Evolutionary conservation across 2,329 filamentous ascomycete genomes (phyloP), one percentile per base, ranked within the genome.

Genomic region (Hypoxylon sp.): DNA sequence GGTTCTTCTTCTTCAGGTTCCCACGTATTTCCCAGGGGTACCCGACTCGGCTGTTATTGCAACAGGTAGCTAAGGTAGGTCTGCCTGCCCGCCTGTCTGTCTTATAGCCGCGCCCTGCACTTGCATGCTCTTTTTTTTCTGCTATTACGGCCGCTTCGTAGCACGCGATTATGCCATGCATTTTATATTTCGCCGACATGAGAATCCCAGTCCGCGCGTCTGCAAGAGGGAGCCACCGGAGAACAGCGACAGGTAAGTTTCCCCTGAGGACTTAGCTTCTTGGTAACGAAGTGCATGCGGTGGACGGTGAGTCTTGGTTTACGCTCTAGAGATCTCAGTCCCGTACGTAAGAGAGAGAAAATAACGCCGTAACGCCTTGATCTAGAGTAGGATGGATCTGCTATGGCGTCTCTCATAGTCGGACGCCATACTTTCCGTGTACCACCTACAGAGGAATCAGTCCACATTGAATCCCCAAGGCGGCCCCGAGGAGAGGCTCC

Each of bases 31-130:
- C 43, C 47, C 55, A 48, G 23, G n/a, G 54, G 51, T 55, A 60
- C 55, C 59, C 55, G 56, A 61, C 51, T 60, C 61, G 63, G 62
- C 61, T 63, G 63, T 66, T n/a, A 63, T 63, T 62, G 60, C 51
- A 49, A 37, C 31, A n/a, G n/a, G n/a, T n/a, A n/a, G n/a, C n/a
- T n/a, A n/a, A n/a, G n/a, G n/a, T 58, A 56, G 59, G 51, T 48
- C 44, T 40, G 52, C 36, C 43, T 42, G 29, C 21, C 38, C n/a
- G n/a, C n/a, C n/a, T n/a, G n/a, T n/a, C 31, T 52, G 36, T 57
- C 50, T 53, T 54, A 57, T 65, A 60, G 52, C 52, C 53, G 53
- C 55, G 55, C 51, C 55, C 47, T 43, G 47, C 42, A 30, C 38
- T 56, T 57, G 53, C 51, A 54, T 52, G 42, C 43, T 9, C 21